Conservation (phyloP, 768 basidiomycete genomes). For the Termitomyces sp. region DNA sequence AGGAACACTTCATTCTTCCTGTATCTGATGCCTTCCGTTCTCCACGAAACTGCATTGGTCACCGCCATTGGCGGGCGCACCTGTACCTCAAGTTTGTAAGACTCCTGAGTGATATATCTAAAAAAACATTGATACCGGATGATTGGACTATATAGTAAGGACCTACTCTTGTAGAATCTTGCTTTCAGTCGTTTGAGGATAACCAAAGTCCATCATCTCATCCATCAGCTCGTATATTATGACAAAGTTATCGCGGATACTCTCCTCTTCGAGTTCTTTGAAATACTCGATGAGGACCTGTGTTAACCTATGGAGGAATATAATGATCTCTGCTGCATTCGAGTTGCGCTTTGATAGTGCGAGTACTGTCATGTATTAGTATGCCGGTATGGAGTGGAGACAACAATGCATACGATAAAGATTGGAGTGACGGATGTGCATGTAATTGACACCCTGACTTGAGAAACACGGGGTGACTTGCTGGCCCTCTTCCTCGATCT, state of each 20-base stretch:
- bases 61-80: slow-evolving; percentile 94
- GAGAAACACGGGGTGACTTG: slow-evolving; percentile 97
- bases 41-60: slow-evolving; percentile 98
- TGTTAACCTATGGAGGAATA: slow-evolving; percentile 91
- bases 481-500: slow-evolving; percentile 96
- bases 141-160: not conserved
- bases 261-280: slow-evolving; percentile 99
- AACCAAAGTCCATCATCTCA: slow-evolving; percentile 99
- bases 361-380: slow-evolving; percentile 53
- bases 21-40: slow-evolving; percentile 95
- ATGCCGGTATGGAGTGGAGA: not conserved
- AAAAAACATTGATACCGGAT: not conserved
- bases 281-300: slow-evolving; percentile 97
- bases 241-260: slow-evolving; percentile 98
- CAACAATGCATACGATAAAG: slow-evolving; percentile 70
- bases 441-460: slow-evolving; percentile 92
- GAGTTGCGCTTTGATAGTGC: slow-evolving; percentile 94
- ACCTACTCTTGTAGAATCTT: slow-evolving; percentile 95
- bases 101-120: slow-evolving; percentile 97
- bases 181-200: slow-evolving; percentile 97
- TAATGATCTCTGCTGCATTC: slow-evolving; percentile 93
- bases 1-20: slow-evolving; percentile 99
- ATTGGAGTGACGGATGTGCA: slow-evolving; percentile 98
- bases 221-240: slow-evolving; percentile 99
- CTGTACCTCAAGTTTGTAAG: slow-evolving; percentile 92